A percentile compares a stretch with the other conserved stretches of the same genome.
Conservation (phyloP, 345 rosid genomes). For the Geranium rotundifolium region DNA sequence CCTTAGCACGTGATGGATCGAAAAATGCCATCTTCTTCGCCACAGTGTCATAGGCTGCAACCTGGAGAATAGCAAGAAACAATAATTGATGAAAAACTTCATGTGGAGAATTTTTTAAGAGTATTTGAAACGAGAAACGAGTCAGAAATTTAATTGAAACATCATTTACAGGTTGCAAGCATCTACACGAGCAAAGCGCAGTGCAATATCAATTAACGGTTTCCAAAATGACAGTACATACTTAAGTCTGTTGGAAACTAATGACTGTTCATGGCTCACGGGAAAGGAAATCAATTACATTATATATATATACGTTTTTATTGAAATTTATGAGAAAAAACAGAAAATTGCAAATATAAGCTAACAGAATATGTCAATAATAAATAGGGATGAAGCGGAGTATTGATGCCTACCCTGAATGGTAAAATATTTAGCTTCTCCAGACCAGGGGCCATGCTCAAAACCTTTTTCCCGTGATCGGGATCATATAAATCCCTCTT, state of each 20-base stretch:
- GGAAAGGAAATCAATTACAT: no score
- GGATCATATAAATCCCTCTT: constrained; percentile 94
- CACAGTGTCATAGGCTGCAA: constrained; percentile 79
- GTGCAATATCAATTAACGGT: no score
- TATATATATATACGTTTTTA: no score
- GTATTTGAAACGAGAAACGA: neutral
- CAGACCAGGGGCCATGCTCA: constrained; percentile 97
- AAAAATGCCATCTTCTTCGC: constrained; percentile 95
- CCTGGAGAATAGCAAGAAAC: constrained; percentile 29
- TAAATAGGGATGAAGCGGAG: neutral
- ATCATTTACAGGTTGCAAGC: no score
- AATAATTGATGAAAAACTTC: neutral
- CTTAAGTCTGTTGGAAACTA: no score
- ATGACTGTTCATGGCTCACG: no score
- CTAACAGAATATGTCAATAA: neutral
- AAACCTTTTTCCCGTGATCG: constrained; percentile 89
- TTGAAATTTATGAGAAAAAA: neutral
- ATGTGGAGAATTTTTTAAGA: neutral
- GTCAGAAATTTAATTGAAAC: neutral
- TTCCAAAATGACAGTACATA: no score
- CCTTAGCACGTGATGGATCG: constrained; percentile 74
- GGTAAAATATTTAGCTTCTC: constrained; percentile 93
- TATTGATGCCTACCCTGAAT: constrained; percentile 48
- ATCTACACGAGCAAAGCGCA: no score
- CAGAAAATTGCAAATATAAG: neutral